These are phyloP conservation scores for Glycine tomentella DNA, from an alignment of 306 rosid genomes.

Conservation along the genomic window DNA sequence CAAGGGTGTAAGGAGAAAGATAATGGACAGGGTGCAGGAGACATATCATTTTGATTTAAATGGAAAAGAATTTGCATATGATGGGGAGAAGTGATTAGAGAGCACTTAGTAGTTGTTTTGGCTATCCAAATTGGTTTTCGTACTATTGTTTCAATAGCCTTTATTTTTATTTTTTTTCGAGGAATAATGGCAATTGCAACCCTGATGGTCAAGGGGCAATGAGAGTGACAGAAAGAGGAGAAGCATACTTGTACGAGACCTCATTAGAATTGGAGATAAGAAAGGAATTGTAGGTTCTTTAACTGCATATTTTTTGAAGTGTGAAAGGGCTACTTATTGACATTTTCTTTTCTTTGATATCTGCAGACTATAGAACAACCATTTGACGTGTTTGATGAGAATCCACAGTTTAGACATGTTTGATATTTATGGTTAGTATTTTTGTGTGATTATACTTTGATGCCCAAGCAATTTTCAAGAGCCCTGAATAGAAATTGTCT, in stretches of 20 bases:
- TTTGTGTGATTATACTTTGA: neutral
- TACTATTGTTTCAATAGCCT: too few relatives aligned
- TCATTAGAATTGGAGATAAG: constrained; percentile 65
- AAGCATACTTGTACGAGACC: constrained; percentile 61
- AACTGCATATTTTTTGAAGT: neutral
- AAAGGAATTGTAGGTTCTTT: constrained; percentile 80
- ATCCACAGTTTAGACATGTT: constrained; percentile 78
- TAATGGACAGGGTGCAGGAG: too few relatives aligned
- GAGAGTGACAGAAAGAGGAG: constrained; percentile 78
- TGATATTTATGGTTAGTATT: constrained; percentile 79
- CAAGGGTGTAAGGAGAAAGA: too few relatives aligned
- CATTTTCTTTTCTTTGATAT: neutral
- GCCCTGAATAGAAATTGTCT: neutral
- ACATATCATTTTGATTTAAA: too few relatives aligned
- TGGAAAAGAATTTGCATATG: too few relatives aligned
- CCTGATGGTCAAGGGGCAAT: constrained; percentile 70
- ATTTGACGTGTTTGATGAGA: constrained; percentile 79
- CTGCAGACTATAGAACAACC: constrained; percentile 66
- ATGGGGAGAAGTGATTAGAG: too few relatives aligned
- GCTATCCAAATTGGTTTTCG: too few relatives aligned
- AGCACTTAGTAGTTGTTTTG: too few relatives aligned
- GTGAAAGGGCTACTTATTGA: constrained; percentile 19
- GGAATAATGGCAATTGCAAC: too few relatives aligned
- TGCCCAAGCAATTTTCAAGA: neutral
- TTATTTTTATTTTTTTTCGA: too few relatives aligned